Base-by-base conservation (phyloP, 2,329 filamentous ascomycete species). In the Didymella keratinophila region DNA sequence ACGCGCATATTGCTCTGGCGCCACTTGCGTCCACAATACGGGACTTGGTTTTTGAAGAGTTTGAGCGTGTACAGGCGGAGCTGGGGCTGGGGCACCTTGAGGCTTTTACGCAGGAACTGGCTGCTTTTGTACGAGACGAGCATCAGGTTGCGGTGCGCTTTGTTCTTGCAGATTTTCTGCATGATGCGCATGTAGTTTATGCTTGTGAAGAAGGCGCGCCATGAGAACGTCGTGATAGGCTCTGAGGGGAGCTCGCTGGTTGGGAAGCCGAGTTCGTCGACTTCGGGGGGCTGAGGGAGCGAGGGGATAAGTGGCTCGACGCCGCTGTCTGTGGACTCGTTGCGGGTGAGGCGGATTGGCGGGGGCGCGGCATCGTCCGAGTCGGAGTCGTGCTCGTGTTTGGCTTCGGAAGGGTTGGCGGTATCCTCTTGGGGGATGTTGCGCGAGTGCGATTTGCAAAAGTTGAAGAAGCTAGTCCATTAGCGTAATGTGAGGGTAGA, bases 1-100 rank as follows among this genome's bases (percentile, higher is more conserved):
- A 98, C 93, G 54, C 94, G 91, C 95, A 99, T 99, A 78, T 99
- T 98, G 68, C 88, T 89, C 80, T 98, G 95, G 14, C 95, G 89
- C 95, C 95, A 99, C 80, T 99, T 99, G 42, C 95, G 89, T 21
- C 95, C 94, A 77, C 94, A 98, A 81, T 97, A 99, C 1, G 95
- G 95, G 4, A 99, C 95, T 78, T 99, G 95, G 60, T 93, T 95
- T 78, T 99, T 99, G 87, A 98, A 98, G 0, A 99, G 85, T 79
- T 99, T 99, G 67, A 99, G 86, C 0, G 95, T 97, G 80, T 98
- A 98, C 42, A 97, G 87, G 6, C 95, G 88, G 39, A 99, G 83
- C 70, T 92, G 86, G 2, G 89, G 89, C 71, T 99, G 92, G 0
- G 94, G 94, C 21, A 97, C 90, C 67, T 95, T 94, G 16, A 99